Evolutionary conservation across 208 protist genomes (phyloP).

Genomic region (Acanthamoeba healyi): DNA sequence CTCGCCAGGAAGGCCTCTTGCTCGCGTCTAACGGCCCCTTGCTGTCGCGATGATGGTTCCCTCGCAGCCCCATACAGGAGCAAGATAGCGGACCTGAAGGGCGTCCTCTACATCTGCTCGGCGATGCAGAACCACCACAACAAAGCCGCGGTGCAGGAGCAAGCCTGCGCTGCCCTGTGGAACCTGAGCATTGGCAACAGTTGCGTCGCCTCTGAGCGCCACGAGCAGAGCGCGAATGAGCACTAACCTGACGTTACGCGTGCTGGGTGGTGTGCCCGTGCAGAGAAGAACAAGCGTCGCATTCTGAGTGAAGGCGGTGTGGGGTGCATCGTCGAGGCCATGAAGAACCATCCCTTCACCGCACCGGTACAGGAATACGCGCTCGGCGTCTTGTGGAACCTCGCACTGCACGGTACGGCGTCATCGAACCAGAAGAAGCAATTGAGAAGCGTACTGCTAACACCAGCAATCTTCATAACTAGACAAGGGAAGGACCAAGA

Average conservation of each 20-base stretch:
- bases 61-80: not conserved
- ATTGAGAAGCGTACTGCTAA: too few species aligned
- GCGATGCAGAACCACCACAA: constrained; percentile 16
- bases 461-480: too few species aligned
- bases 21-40: not conserved
- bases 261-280: not conserved
- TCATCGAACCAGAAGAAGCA: too few species aligned
- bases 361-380: not conserved
- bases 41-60: too few species aligned
- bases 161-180: constrained; percentile 6
- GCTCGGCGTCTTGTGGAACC: not conserved
- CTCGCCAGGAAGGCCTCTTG: too few species aligned
- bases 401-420: constrained; percentile 9
- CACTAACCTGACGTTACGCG: too few species aligned
- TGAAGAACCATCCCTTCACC: constrained; percentile 3
- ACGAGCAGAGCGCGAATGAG: too few species aligned
- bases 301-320: constrained; percentile 5
- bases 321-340: constrained; percentile 18
- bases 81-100: constrained; percentile 1
- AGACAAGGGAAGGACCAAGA: constrained; percentile 5
- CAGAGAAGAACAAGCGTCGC: not conserved
- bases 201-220: too few species aligned
- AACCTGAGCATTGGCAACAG: not conserved
- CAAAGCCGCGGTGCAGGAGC: not conserved
- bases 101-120: constrained; percentile 21